These are phyloP conservation scores for Ministeria vibrans DNA, from an alignment of 78 protist genomes.

Conservation along the genomic window DNA sequence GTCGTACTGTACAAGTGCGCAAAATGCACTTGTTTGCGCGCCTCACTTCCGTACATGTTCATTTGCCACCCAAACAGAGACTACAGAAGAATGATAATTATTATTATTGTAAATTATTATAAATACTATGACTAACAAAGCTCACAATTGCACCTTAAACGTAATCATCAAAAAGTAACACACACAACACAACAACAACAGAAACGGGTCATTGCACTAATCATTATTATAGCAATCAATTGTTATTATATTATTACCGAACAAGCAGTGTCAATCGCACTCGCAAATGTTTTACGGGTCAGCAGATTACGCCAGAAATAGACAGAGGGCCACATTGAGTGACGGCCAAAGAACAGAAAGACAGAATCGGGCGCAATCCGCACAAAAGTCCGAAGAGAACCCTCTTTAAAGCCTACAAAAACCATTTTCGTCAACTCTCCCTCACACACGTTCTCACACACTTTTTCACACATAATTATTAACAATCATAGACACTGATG, in stretches of 20 bases:
- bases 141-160: slow-evolving; percentile 29
- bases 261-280: background rate
- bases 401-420: background rate
- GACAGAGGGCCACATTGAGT: slow-evolving; percentile 36
- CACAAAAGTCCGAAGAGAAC: background rate
- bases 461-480: background rate
- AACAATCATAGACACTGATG: background rate
- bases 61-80: slow-evolving; percentile 50
- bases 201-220: background rate
- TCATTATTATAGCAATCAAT: background rate
- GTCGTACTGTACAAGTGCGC: slow-evolving; percentile 33
- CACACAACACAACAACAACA: no score
- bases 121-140: background rate
- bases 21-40: slow-evolving; percentile 21
- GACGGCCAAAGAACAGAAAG: slow-evolving; percentile 44
- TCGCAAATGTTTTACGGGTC: background rate
- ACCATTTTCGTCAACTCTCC: background rate
- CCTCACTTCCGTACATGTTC: slow-evolving; percentile 5
- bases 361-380: slow-evolving; percentile 38
- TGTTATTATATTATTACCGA: no score
- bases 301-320: slow-evolving; percentile 48
- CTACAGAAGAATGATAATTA: no score
- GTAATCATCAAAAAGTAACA: slow-evolving; percentile 7
- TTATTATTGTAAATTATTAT: no score
- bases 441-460: background rate